phyloP scores from a whole-genome alignment of 2,329 filamentous ascomycete genomes.

The Penicillium sp. region DNA sequence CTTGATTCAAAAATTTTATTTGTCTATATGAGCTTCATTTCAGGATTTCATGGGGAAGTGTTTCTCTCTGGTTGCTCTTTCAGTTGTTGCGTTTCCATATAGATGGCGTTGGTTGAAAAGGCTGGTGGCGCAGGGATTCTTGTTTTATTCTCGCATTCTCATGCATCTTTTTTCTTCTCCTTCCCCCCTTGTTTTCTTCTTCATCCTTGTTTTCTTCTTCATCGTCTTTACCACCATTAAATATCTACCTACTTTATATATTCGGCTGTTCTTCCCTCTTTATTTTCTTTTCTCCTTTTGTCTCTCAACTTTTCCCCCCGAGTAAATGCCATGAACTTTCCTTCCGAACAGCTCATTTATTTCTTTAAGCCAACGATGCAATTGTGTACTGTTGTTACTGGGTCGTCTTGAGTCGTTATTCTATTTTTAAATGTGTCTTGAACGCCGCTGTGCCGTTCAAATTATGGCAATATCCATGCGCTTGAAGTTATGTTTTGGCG shows the following conservation, averaged over 20 bases:
- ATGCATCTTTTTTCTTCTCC: constrained; percentile 6
- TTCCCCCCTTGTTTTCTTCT: constrained; percentile 16
- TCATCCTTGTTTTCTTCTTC: constrained; percentile 18
- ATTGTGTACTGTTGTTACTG: background rate
- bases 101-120: constrained; percentile 35
- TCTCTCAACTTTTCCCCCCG: background rate
- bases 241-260: background rate
- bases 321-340: background rate
- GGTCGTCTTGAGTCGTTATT: background rate
- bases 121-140: constrained; percentile 27
- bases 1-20: constrained; percentile 13
- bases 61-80: constrained; percentile 24
- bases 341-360: background rate
- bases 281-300: background rate
- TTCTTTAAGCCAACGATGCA: background rate
- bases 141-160: constrained; percentile 7
- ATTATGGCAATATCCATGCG: background rate
- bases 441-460: background rate
- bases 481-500: background rate
- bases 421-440: background rate
- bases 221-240: background rate
- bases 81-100: constrained; percentile 28
- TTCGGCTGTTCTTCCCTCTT: constrained; percentile 2
- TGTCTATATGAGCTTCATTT: constrained; percentile 31
- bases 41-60: constrained; percentile 1